Evolutionary conservation across 1,139 yeast species (phyloP).

Genomic region (Debaryomycetaceae sp.): DNA sequence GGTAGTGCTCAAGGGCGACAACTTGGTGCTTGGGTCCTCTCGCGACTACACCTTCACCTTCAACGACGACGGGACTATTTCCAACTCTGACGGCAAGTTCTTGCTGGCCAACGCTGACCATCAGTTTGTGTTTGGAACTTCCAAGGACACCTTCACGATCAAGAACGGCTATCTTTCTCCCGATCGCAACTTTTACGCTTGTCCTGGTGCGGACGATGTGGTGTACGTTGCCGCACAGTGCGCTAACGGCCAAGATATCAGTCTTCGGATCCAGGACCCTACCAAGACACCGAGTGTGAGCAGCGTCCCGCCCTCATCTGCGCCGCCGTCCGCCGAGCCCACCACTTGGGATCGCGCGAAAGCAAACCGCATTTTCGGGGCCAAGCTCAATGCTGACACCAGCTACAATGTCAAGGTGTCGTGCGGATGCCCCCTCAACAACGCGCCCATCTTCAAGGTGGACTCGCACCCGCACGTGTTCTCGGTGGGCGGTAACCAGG

Average conservation of each 20-base stretch:
- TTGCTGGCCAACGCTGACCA: conserved; percentile 8
- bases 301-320: conserved; percentile 1
- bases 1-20: conserved; percentile 5
- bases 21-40: conserved; percentile 10
- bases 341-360: conserved; percentile 1
- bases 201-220: conserved; percentile 9
- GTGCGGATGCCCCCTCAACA: conserved; percentile 14
- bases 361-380: conserved; percentile 5
- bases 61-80: conserved; percentile 12
- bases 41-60: conserved; percentile 6
- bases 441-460: conserved; percentile 15
- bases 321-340: conserved; percentile 1
- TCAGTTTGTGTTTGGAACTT: conserved; percentile 5
- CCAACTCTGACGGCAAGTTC: conserved; percentile 9
- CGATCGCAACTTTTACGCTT: conserved; percentile 11
- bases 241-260: conserved; percentile 6
- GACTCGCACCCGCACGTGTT: conserved; percentile 19
- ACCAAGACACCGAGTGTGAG: conserved; percentile 1
- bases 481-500: conserved; percentile 21
- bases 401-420: conserved; percentile 11
- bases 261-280: conserved; percentile 4
- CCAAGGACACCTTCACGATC: conserved; percentile 10
- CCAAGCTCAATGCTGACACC: too few species aligned
- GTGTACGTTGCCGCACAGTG: conserved; percentile 5
- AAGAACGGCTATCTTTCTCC: conserved; percentile 7